phyloP scores from a whole-genome alignment of 345 rosid species.

The Rhodamnia argentea region DNA sequence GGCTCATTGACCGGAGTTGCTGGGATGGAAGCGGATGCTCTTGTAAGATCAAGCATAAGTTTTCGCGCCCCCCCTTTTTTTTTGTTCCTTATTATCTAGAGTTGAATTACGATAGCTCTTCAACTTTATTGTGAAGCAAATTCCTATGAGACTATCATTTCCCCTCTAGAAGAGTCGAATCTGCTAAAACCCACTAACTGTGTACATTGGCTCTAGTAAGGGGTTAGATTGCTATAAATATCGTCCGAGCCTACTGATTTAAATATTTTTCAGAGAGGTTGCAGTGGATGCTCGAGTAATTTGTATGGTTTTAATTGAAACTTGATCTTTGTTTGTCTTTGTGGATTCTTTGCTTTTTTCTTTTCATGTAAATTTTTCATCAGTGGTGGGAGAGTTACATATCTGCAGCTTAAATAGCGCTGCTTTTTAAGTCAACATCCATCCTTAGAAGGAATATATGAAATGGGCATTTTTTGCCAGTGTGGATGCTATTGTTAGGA shows the following conservation, averaged over 20 bases:
- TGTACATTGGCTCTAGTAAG: neutral
- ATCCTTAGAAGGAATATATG: neutral
- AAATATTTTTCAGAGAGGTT: neutral
- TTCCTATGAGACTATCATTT: neutral
- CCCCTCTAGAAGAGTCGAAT: neutral
- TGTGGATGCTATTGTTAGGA: neutral
- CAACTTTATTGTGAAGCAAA: neutral
- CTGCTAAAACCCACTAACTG: neutral
- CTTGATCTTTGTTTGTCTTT: neutral
- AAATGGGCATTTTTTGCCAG: neutral
- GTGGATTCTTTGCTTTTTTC: neutral
- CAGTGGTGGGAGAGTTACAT: neutral
- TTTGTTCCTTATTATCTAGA: neutral
- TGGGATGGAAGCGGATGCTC: slow-evolving; percentile 96
- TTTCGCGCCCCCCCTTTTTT: neutral
- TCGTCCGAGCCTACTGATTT: neutral
- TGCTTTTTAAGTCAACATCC: neutral
- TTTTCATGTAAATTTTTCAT: neutral
- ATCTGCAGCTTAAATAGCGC: neutral
- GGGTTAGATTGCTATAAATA: neutral
- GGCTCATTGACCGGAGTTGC: slow-evolving; percentile 91
- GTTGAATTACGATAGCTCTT: neutral
- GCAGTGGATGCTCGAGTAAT: neutral
- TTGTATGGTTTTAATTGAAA: neutral
- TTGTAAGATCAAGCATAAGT: slow-evolving; percentile 43